Evolutionary conservation across 352 stramenopile species (phyloP).

Genomic region (Globisporangium uncinulatum): DNA sequence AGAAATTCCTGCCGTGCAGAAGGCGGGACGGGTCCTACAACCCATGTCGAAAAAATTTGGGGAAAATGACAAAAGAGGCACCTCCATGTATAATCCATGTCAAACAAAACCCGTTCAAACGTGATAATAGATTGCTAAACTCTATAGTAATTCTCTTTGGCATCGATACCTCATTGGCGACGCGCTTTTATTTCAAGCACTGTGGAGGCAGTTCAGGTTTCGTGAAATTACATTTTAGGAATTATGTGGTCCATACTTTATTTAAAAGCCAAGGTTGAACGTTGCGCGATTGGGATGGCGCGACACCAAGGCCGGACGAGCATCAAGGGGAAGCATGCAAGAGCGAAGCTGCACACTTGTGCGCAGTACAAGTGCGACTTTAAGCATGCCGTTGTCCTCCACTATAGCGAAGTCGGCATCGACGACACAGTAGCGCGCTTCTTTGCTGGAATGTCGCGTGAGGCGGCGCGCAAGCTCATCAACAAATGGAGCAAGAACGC

Average conservation of each 20-base stretch:
- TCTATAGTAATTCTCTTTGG: background rate
- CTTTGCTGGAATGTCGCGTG: slow-evolving; percentile 2
- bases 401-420: slow-evolving; percentile 8
- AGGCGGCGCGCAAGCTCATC: slow-evolving; percentile 1
- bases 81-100: too few species aligned
- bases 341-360: slow-evolving; percentile 4
- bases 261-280: background rate
- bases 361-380: slow-evolving; percentile 18
- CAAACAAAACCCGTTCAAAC: too few species aligned
- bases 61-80: too few species aligned
- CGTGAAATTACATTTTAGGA: background rate
- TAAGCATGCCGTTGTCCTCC: slow-evolving; percentile 11
- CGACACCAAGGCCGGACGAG: slow-evolving; percentile 6
- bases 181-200: background rate
- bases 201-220: background rate
- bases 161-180: background rate
- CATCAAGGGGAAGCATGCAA: slow-evolving; percentile 13
- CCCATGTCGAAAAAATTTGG: too few species aligned
- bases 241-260: background rate
- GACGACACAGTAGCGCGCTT: slow-evolving; percentile 1
- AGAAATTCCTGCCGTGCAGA: too few species aligned
- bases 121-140: background rate
- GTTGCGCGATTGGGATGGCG: too few species aligned
- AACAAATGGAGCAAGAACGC: slow-evolving; percentile 6
- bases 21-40: background rate